Evolutionary conservation across 768 basidiomycete genomes (phyloP).

Genomic region (Kwoniella dendrophila): DNA sequence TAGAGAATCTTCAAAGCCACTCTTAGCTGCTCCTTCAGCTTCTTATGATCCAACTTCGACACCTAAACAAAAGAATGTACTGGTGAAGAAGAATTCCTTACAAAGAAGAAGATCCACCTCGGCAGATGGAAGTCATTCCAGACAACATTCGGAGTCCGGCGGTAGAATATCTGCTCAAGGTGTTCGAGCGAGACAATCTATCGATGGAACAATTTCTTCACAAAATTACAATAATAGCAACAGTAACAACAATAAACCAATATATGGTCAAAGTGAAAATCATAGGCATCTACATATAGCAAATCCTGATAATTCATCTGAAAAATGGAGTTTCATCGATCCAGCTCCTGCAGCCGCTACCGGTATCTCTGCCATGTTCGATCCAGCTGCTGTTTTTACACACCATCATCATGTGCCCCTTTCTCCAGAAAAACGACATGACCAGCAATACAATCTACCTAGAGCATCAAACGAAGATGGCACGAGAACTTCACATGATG

Average conservation of each 20-base stretch:
- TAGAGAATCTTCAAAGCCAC: conserved; percentile 10
- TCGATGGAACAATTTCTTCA: too few species aligned
- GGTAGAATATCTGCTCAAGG: neutral
- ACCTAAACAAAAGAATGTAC: conserved; percentile 20
- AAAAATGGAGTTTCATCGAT: conserved; percentile 21
- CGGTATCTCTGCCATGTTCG: neutral
- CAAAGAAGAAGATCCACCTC: neutral
- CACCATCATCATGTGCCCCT: neutral
- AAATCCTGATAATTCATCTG: conserved; percentile 3
- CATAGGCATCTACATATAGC: conserved; percentile 7
- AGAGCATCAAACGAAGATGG: neutral
- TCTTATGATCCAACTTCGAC: conserved; percentile 22
- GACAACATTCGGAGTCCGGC: neutral
- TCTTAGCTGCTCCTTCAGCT: conserved; percentile 17
- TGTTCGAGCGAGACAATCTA: neutral
- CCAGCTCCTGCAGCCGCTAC: neutral
- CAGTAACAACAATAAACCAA: too few species aligned
- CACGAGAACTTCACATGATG: neutral
- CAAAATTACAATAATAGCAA: too few species aligned
- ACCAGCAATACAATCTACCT: too few species aligned
- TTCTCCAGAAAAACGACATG: too few species aligned
- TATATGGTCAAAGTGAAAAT: conserved; percentile 1
- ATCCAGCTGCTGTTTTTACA: neutral
- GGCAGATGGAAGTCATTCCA: neutral
- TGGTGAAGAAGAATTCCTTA: conserved; percentile 28